A percentile compares a stretch with the other conserved stretches of the same genome.
phyloP scores from a whole-genome alignment of 768 basidiomycete species.

The Artomyces pyxidatus region DNA sequence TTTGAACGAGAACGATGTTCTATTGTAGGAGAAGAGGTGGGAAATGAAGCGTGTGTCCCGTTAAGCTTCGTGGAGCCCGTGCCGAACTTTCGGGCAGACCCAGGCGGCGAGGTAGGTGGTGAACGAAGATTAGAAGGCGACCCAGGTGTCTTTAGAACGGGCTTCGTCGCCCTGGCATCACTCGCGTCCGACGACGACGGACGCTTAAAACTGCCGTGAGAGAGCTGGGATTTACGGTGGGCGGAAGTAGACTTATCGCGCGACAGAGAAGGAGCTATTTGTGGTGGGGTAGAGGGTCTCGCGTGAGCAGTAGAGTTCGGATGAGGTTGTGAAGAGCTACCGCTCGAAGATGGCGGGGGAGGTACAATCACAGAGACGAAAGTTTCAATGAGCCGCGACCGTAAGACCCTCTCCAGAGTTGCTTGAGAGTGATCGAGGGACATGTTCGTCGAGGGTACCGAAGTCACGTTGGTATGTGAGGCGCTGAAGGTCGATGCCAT shows the following conservation, averaged over 20 bases:
- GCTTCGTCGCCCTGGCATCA: too few relatives aligned
- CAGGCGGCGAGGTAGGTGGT: not conserved
- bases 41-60: not conserved
- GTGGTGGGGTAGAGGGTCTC: too few relatives aligned
- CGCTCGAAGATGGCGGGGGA: conserved; percentile 4
- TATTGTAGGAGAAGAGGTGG: not conserved
- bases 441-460: conserved; percentile 23
- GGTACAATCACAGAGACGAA: conserved; percentile 53
- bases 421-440: conserved; percentile 58
- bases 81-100: not conserved
- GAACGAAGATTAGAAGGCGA: not conserved
- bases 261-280: too few relatives aligned
- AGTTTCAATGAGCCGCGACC: conserved; percentile 70
- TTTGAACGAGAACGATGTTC: too few relatives aligned
- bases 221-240: too few relatives aligned
- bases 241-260: too few relatives aligned
- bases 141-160: not conserved
- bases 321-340: not conserved
- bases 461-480: not conserved
- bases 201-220: too few relatives aligned
- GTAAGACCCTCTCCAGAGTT: conserved; percentile 60
- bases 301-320: too few relatives aligned
- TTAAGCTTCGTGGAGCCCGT: not conserved
- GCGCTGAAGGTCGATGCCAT: conserved; percentile 5
- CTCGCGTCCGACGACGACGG: too few relatives aligned